A percentile compares a stretch with the other conserved stretches of the same genome.
phyloP scores from a whole-genome alignment of 495 filamentous ascomycete genomes.

The Aspergillus campestris region DNA sequence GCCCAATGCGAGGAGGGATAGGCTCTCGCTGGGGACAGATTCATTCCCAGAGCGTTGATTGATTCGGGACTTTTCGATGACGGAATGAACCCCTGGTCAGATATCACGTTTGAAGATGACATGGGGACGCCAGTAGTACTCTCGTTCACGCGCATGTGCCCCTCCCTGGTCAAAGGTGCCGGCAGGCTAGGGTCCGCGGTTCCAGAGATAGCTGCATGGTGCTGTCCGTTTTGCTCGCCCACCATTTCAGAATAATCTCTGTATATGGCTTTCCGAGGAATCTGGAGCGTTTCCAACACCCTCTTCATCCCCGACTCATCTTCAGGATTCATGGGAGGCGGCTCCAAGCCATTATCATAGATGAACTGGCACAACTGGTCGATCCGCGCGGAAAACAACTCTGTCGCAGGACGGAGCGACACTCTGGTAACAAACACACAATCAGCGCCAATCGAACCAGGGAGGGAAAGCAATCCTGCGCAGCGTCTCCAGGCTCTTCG shows the following conservation, averaged over 20 bases:
- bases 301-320: slow-evolving; percentile 38
- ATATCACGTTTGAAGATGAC: slow-evolving; percentile 7
- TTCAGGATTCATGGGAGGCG: slow-evolving; percentile 35
- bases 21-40: slow-evolving; percentile 12
- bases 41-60: slow-evolving; percentile 18
- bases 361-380: slow-evolving; percentile 41
- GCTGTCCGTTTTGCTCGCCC: not conserved
- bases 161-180: slow-evolving; percentile 5
- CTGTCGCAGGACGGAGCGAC: slow-evolving; percentile 41
- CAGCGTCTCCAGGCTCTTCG: too few relatives aligned
- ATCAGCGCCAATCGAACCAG: too few relatives aligned
- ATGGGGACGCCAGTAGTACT: slow-evolving; percentile 4
- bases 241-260: not conserved
- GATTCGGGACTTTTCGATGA: slow-evolving; percentile 10
- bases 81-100: slow-evolving; percentile 11
- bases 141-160: slow-evolving; percentile 5
- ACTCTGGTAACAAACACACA: slow-evolving; percentile 19
- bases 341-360: slow-evolving; percentile 32
- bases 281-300: slow-evolving; percentile 38
- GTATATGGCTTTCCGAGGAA: slow-evolving; percentile 23
- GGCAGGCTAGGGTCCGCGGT: slow-evolving; percentile 16
- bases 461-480: too few relatives aligned
- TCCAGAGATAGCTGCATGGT: not conserved
- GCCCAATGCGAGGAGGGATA: slow-evolving; percentile 29
- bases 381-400: slow-evolving; percentile 38